Conservation (phyloP, 192 early-diverging fungal species). For the Coemansia sp. region DNA sequence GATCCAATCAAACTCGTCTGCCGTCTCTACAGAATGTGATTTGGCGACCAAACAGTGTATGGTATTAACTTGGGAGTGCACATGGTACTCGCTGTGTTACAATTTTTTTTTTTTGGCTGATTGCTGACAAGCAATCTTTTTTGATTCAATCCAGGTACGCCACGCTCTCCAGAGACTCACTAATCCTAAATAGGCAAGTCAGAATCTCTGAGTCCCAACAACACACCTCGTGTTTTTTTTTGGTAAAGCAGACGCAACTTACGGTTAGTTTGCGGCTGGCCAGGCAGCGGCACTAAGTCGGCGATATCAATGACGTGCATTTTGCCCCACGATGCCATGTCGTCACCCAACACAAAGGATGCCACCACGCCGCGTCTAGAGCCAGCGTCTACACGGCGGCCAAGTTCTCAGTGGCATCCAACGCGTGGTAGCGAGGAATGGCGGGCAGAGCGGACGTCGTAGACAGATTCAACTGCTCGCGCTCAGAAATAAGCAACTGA, state of each 20-base stretch:
- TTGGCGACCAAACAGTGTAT: constrained; percentile 59
- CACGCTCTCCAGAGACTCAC: constrained; percentile 28
- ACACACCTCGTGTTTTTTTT: too few species aligned
- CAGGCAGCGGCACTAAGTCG: constrained; percentile 92
- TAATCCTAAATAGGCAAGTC: constrained; percentile 67
- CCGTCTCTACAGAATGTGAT: constrained; percentile 2
- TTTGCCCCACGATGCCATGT: constrained; percentile 82
- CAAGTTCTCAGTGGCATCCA: constrained; percentile 85
- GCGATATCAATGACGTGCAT: constrained; percentile 91
- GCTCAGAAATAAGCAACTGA: constrained; percentile 24
- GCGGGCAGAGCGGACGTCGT: constrained; percentile 61
- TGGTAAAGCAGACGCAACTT: constrained; percentile 50
- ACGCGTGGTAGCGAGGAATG: constrained; percentile 63
- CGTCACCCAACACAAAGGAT: constrained; percentile 84
- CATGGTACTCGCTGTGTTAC: constrained; percentile 64
- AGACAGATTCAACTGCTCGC: constrained; percentile 28
- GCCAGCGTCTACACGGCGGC: constrained; percentile 69
- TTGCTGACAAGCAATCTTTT: constrained; percentile 89
- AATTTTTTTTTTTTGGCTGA: constrained; percentile 59
- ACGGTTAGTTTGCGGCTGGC: constrained; percentile 90
- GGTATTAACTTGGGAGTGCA: constrained; percentile 70
- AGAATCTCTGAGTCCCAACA: too few species aligned
- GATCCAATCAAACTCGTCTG: constrained; percentile 59
- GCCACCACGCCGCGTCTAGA: constrained; percentile 90
- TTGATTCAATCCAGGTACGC: constrained; percentile 57